Evolutionary conservation across 108 stramenopile genomes (phyloP).

Genomic region (Ochromonas danica): DNA sequence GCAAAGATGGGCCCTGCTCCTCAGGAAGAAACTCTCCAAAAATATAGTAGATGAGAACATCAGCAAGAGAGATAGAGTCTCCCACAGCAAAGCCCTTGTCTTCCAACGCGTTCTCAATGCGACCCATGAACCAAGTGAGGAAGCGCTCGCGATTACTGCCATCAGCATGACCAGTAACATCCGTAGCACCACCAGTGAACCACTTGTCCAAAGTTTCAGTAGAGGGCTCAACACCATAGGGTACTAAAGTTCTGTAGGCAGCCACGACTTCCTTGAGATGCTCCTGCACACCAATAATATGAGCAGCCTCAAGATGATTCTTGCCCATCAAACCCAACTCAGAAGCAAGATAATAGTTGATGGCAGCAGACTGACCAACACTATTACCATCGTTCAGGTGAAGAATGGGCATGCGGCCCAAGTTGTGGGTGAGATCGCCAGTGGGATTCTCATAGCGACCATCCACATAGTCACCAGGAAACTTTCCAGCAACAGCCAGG

Average conservation of each 20-base stretch:
- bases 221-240: slow-evolving; percentile 2
- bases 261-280: slow-evolving; percentile 6
- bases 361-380: slow-evolving; percentile 35
- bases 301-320: slow-evolving; percentile 5
- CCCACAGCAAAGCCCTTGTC: slow-evolving; percentile 22
- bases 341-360: slow-evolving; percentile 11
- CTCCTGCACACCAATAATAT: neutral
- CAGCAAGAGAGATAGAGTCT: neutral
- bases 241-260: neutral
- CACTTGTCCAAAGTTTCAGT: neutral
- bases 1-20: neutral
- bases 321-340: slow-evolving; percentile 26
- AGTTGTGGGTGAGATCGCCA: neutral
- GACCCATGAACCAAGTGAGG: slow-evolving; percentile 1
- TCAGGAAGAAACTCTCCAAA: neutral
- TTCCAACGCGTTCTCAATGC: neutral
- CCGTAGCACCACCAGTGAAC: neutral
- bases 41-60: slow-evolving; percentile 13
- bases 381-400: neutral
- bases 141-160: neutral
- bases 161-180: slow-evolving; percentile 22
- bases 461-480: slow-evolving; percentile 23
- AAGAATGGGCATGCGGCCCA: slow-evolving; percentile 23
- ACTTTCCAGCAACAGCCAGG: slow-evolving; percentile 9
- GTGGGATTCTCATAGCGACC: neutral